Conservation (phyloP, 1,284 basidiomycete genomes). For the Boletus albobrunnescens region DNA sequence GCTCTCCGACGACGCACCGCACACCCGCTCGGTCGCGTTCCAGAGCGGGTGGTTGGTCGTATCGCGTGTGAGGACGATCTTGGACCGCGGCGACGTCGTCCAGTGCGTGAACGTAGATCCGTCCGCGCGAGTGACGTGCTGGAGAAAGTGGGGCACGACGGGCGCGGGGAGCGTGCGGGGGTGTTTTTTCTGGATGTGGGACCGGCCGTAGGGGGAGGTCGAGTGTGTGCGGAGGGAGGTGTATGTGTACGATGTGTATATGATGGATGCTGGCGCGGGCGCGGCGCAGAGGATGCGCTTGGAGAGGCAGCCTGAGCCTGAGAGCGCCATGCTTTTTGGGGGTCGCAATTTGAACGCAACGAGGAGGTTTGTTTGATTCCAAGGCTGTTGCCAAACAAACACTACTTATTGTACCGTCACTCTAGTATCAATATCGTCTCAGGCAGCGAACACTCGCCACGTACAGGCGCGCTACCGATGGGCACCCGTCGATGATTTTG, state of each 20-base stretch:
- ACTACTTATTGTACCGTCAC: too few relatives aligned
- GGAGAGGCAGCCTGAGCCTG: constrained; percentile 6
- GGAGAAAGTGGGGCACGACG: constrained; percentile 78
- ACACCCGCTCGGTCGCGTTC: constrained; percentile 39
- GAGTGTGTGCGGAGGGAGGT: not conserved
- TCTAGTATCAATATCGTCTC: too few relatives aligned
- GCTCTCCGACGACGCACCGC: constrained; percentile 56
- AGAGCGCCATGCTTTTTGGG: too few relatives aligned
- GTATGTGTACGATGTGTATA: not conserved
- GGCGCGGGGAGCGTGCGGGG: constrained; percentile 69
- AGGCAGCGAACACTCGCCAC: too few relatives aligned
- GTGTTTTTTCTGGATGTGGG: constrained; percentile 72
- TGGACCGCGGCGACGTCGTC: constrained; percentile 78
- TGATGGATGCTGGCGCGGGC: too few relatives aligned
- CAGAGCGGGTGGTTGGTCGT: constrained; percentile 7
- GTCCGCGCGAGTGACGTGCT: constrained; percentile 78
- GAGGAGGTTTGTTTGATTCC: constrained; percentile 18
- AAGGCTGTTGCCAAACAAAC: constrained; percentile 25
- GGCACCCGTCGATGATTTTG: too few relatives aligned
- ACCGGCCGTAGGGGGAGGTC: constrained; percentile 35
- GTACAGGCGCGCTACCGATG: too few relatives aligned
- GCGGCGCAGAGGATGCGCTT: constrained; percentile 11
- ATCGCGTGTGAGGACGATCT: constrained; percentile 20
- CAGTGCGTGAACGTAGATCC: constrained; percentile 84
- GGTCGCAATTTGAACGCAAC: not conserved